Percentiles rank a stretch among this genome's conserved stretches.
These are phyloP conservation scores for Stachybotrys echinatus DNA, from an alignment of 2,329 filamentous ascomycete genomes.

Conservation along the genomic window DNA sequence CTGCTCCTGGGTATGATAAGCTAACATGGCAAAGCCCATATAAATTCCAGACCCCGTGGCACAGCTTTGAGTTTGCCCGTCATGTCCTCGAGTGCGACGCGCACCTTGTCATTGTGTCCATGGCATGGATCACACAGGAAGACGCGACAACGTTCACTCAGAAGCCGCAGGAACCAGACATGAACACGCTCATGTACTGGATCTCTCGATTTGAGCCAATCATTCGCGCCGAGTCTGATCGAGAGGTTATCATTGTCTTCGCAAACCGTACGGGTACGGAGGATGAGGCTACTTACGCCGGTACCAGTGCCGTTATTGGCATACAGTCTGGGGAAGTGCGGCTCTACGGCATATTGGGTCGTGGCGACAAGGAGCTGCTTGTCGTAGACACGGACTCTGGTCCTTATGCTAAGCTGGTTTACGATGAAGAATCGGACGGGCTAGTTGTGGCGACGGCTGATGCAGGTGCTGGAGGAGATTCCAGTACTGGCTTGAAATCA, in stretches of 20 bases:
- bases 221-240: conserved; percentile 41
- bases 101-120: conserved; percentile 63
- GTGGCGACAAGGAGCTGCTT: conserved; percentile 63
- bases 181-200: conserved; percentile 74
- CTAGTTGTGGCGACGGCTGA: too few relatives aligned
- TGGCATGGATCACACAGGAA: conserved; percentile 70
- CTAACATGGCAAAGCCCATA: conserved; percentile 19
- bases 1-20: not conserved
- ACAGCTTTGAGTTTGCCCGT: conserved; percentile 38
- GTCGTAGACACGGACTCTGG: conserved; percentile 56
- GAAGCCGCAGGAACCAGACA: conserved; percentile 55
- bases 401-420: conserved; percentile 40
- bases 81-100: conserved; percentile 52
- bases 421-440: conserved; percentile 15
- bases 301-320: conserved; percentile 66
- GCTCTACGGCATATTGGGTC: conserved; percentile 65
- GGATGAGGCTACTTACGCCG: conserved; percentile 62
- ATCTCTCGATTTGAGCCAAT: conserved; percentile 63
- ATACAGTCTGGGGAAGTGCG: conserved; percentile 60
- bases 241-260: conserved; percentile 64
- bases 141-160: conserved; percentile 39
- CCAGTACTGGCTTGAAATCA: too few relatives aligned
- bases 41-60: conserved; percentile 32
- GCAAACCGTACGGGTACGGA: conserved; percentile 68
- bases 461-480: too few relatives aligned